Conservation (phyloP, 2,329 filamentous ascomycete species). For the Stylonectria norvegica region DNA sequence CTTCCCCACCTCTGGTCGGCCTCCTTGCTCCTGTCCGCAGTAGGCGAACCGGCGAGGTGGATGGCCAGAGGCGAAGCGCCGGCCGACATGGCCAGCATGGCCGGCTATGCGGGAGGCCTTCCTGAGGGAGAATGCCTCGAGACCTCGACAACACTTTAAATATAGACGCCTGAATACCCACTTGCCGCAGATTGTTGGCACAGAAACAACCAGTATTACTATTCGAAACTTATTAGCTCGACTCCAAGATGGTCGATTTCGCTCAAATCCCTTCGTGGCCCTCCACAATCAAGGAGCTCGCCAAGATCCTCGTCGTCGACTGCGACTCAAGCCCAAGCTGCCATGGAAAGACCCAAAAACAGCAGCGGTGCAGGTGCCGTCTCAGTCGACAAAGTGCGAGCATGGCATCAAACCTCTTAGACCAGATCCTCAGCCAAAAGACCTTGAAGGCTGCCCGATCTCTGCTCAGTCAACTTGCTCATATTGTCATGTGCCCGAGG, state of each 20-base stretch:
- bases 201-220: constrained; percentile 15
- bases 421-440: constrained; percentile 7
- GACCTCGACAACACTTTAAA: constrained; percentile 11
- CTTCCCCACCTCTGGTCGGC: too few relatives aligned
- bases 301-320: constrained; percentile 7
- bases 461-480: constrained; percentile 12
- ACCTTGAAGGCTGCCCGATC: constrained; percentile 13
- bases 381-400: too few relatives aligned
- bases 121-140: constrained; percentile 16
- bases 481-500: constrained; percentile 16
- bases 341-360: constrained; percentile 7
- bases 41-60: too few relatives aligned
- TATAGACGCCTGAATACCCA: constrained; percentile 8
- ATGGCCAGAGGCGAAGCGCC: too few relatives aligned
- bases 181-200: constrained; percentile 10
- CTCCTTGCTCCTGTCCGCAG: too few relatives aligned
- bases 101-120: too few relatives aligned
- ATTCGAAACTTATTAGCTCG: too few relatives aligned
- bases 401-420: constrained; percentile 9
- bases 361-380: too few relatives aligned
- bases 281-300: constrained; percentile 2
- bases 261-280: constrained; percentile 4
- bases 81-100: too few relatives aligned
- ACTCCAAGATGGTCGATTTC: constrained; percentile 5
- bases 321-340: constrained; percentile 2